These are phyloP conservation scores for Candida sanyaensis DNA, from an alignment of 1,139 yeast species.

Conservation along the genomic window DNA sequence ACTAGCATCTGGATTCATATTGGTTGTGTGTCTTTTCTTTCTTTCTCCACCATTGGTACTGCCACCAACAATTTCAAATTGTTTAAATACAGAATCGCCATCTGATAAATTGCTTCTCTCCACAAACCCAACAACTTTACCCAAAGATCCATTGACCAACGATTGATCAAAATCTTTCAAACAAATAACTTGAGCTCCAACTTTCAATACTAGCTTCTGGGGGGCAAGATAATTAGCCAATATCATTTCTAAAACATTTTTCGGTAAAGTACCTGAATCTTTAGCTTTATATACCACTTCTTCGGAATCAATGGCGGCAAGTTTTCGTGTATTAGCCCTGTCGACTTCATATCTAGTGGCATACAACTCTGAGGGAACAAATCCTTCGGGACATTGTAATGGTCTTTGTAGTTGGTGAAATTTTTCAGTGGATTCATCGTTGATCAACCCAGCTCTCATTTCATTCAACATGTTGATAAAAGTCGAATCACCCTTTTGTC, in stretches of 20 bases:
- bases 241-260: conserved; percentile 47
- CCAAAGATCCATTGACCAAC: conserved; percentile 89
- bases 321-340: conserved; percentile 61
- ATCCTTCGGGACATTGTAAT: conserved; percentile 61
- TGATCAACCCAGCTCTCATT: conserved; percentile 73
- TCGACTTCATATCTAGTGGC: conserved; percentile 88
- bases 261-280: conserved; percentile 63
- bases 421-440: conserved; percentile 51
- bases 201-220: conserved; percentile 58
- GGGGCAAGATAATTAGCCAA: conserved; percentile 73
- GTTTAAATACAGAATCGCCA: conserved; percentile 14
- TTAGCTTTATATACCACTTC: conserved; percentile 51
- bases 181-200: conserved; percentile 95
- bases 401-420: conserved; percentile 61
- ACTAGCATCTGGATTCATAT: conserved; percentile 19
- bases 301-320: conserved; percentile 52
- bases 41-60: neutral
- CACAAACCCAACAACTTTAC: conserved; percentile 60
- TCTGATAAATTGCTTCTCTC: conserved; percentile 37
- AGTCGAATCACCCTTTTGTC: conserved; percentile 80
- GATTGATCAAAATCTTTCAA: conserved; percentile 77
- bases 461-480: conserved; percentile 88
- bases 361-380: conserved; percentile 83
- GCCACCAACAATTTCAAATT: no score
- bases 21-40: conserved; percentile 15